phyloP scores from a whole-genome alignment of 2,329 filamentous ascomycete genomes.

The Monascus ruber region DNA sequence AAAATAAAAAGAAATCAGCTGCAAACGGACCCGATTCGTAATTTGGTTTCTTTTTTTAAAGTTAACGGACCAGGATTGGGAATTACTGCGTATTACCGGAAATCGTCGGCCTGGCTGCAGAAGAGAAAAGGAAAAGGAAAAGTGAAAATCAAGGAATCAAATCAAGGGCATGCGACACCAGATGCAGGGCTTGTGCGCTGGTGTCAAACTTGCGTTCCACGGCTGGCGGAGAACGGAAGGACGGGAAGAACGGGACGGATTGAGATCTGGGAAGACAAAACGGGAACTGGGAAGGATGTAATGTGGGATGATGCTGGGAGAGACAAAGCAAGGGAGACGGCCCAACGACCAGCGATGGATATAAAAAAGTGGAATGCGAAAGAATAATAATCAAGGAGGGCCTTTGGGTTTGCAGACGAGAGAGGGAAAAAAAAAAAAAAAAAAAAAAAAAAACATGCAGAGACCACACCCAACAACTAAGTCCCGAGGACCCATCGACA shows the following conservation, averaged over 20 bases:
- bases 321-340: slow-evolving; percentile 11
- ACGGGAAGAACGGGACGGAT: neutral
- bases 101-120: neutral
- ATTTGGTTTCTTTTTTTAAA: too few species aligned
- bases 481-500: slow-evolving; percentile 21
- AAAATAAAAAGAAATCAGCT: too few species aligned
- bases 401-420: too few species aligned
- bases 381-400: slow-evolving; percentile 5
- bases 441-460: slow-evolving; percentile 2
- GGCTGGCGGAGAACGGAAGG: neutral
- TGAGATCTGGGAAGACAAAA: neutral
- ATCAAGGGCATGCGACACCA: slow-evolving; percentile 11
- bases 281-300: neutral
- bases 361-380: slow-evolving; percentile 13
- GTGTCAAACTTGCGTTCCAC: slow-evolving; percentile 5
- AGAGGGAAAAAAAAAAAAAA: slow-evolving; percentile 7
- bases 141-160: slow-evolving; percentile 7
- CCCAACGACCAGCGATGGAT: slow-evolving; percentile 10
- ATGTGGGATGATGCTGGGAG: neutral
- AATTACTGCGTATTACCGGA: too few species aligned
- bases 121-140: slow-evolving; percentile 1
- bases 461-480: slow-evolving; percentile 13
- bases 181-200: neutral
- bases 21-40: too few species aligned
- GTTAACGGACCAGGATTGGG: too few species aligned